Evolutionary conservation across 495 filamentous ascomycete genomes (phyloP), one percentile per base, ranked within the genome.

Genomic region (Hyphodiscus hymeniophilus): DNA sequence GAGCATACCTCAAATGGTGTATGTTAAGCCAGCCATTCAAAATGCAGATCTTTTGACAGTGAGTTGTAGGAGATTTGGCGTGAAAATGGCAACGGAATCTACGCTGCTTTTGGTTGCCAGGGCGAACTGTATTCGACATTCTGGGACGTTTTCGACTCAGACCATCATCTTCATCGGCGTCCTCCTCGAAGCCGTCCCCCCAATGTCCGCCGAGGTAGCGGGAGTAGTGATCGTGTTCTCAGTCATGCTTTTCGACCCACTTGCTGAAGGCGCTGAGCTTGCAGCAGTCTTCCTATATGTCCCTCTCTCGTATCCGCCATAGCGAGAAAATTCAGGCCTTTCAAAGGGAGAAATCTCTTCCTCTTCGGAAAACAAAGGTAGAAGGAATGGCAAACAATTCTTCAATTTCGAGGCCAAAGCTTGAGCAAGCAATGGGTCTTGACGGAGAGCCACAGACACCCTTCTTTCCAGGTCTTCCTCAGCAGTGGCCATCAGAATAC

Each of bases 1-100:
- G 26, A 28, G 23, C 38, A 23, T n/a, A 41, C 38, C 38, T 41
- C 18, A 41, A 41, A 21, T 41, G 21, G 18, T 41, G 38, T 24
- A 41, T 41, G 38, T 41, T 41, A 6, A 41, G 24, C 18, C 20
- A 41, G 10, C 38, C 38, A 13, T 20, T 23, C 38, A 41, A 23
- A 24, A 41, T 22, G 24, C 38, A 41, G 5, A 23, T 41, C 18
- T 41, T 41, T 22, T 24, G 38, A 22, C 21, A 23, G 38, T 41
- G 38, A 12, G 38, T 41, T 5, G 5, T 41, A 13, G 38, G 38
- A 23, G 20, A 23, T 21, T 41, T 41, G 13, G 38, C 38, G 24
- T 41, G 38, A 23, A 41, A 41, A 23, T 41, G 38, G 24, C 38
- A 41, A 6, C 38, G 38, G 21, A 41, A 41, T 41, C 38, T 41